These are phyloP conservation scores for Choiromyces venosus DNA, from an alignment of 495 filamentous ascomycete species.

Conservation along the genomic window DNA sequence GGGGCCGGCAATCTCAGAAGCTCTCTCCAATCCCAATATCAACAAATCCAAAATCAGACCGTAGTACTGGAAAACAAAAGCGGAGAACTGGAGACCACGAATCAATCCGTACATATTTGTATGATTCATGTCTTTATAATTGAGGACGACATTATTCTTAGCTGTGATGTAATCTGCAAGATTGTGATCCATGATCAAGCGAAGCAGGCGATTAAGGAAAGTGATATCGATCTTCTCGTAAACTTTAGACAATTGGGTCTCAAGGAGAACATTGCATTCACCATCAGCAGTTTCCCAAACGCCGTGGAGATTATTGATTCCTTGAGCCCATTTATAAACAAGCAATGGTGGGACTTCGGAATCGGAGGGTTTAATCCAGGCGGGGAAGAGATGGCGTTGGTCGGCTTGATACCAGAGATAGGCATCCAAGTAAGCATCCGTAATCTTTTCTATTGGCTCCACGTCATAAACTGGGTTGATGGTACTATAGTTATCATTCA, in stretches of 20 bases:
- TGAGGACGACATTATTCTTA: conserved; percentile 98
- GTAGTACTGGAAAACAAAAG: conserved; percentile 98
- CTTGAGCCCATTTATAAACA: conserved; percentile 98
- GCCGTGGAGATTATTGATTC: conserved; percentile 97
- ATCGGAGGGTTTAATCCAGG: conserved; percentile 99
- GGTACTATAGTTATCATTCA: conserved; percentile 99
- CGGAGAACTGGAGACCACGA: conserved; percentile 93
- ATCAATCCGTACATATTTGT: conserved; percentile 99
- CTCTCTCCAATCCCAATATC: conserved; percentile 86
- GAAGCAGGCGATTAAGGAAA: conserved; percentile 81
- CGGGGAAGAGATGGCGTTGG: conserved; percentile 94
- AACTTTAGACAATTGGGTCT: conserved; percentile 96
- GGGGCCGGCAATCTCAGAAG: conserved; percentile 95
- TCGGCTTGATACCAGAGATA: conserved; percentile 99
- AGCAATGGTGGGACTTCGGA: conserved; percentile 96
- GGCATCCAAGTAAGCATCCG: conserved; percentile 96
- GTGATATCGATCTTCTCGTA: conserved; percentile 99
- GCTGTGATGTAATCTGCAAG: conserved; percentile 98
- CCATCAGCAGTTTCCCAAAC: conserved; percentile 95
- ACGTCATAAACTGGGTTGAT: conserved; percentile 99
- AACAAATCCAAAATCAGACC: conserved; percentile 92
- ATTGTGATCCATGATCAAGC: conserved; percentile 99
- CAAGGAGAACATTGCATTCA: conserved; percentile 98
- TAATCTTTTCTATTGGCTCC: conserved; percentile 99
- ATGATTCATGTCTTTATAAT: conserved; percentile 99